Evolutionary conservation across 768 basidiomycete species (phyloP).

Genomic region (Lyophyllum decastes): DNA sequence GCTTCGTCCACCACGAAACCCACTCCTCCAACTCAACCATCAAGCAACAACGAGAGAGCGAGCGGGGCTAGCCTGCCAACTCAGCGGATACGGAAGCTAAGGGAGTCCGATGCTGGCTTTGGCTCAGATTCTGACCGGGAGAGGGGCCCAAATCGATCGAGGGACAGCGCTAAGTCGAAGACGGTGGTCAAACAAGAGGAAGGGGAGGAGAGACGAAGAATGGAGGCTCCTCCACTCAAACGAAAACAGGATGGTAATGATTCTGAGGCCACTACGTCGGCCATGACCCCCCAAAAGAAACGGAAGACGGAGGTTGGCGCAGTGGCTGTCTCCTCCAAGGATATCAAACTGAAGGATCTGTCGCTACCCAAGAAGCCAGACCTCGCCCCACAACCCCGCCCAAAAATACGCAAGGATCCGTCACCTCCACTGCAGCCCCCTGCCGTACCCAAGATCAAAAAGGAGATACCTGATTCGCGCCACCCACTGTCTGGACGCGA

Average conservation of each 20-base stretch:
- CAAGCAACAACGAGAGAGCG: constrained; percentile 28
- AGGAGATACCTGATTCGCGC: constrained; percentile 5
- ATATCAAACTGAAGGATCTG: constrained; percentile 22
- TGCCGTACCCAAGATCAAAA: constrained; percentile 22
- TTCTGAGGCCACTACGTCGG: constrained; percentile 20
- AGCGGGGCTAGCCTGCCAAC: constrained; percentile 1
- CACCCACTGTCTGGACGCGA: not conserved
- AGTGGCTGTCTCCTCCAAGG: constrained; percentile 17
- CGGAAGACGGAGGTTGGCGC: constrained; percentile 41
- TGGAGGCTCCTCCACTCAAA: constrained; percentile 33
- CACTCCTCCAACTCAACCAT: constrained; percentile 22
- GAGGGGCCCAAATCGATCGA: constrained; percentile 12
- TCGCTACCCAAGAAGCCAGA: constrained; percentile 40
- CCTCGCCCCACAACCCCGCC: constrained; percentile 21
- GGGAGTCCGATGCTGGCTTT: constrained; percentile 12
- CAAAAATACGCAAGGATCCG: constrained; percentile 40
- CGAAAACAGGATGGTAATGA: constrained; percentile 42
- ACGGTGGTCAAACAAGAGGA: not conserved
- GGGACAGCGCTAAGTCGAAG: constrained; percentile 19
- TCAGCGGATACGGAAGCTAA: constrained; percentile 18
- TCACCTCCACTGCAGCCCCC: constrained; percentile 30
- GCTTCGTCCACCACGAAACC: constrained; percentile 35
- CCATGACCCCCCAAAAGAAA: constrained; percentile 34
- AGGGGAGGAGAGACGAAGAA: constrained; percentile 5
- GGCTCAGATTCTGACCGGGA: constrained; percentile 26